Percentiles rank a stretch among this genome's conserved stretches.
phyloP scores from a whole-genome alignment of 176 grass and related monocot species.

The Carex myosuroides region DNA sequence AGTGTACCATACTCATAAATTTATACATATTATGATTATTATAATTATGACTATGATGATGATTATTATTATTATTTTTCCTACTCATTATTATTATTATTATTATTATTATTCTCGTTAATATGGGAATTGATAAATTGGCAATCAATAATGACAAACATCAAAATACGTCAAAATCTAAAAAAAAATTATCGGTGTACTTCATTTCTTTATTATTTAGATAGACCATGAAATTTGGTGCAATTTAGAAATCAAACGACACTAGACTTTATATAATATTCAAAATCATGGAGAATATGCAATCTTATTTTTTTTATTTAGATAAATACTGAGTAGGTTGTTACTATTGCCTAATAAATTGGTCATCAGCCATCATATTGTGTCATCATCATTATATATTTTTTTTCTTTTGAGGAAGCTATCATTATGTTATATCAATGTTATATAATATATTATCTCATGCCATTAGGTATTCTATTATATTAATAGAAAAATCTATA shows the following conservation, averaged over 20 bases:
- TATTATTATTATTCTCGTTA: background rate
- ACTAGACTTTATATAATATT: background rate
- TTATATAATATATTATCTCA: background rate
- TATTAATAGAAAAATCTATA: background rate
- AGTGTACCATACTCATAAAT: background rate
- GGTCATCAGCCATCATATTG: background rate
- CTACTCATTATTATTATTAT: too few relatives aligned
- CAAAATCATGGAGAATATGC: background rate
- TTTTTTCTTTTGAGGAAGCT: too few relatives aligned
- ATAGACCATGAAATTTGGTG: background rate
- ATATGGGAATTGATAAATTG: background rate
- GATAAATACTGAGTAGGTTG: constrained; percentile 1
- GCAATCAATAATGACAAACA: background rate
- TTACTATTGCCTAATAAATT: background rate
- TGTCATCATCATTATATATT: too few relatives aligned
- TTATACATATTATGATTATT: background rate
- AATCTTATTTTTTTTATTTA: background rate
- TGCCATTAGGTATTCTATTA: background rate
- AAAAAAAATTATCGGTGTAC: background rate
- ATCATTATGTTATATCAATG: background rate
- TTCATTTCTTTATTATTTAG: background rate
- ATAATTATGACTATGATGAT: background rate
- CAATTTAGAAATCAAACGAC: background rate
- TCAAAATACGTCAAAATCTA: background rate
- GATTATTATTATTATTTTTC: background rate